phyloP scores from a whole-genome alignment of 768 basidiomycete genomes.

The Floccularia luteovirens region DNA sequence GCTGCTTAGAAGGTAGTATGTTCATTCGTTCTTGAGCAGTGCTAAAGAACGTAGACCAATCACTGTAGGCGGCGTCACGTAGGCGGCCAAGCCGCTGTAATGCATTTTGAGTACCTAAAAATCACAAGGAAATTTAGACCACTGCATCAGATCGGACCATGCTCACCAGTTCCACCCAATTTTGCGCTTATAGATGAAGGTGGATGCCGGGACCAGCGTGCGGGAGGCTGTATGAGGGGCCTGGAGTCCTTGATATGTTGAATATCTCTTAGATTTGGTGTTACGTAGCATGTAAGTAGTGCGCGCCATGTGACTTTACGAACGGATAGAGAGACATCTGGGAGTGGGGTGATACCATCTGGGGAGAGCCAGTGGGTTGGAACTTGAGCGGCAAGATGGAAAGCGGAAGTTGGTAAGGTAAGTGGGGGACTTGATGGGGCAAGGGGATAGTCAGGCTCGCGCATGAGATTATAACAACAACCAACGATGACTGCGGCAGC shows the following conservation, averaged over 20 bases:
- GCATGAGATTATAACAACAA: constrained; percentile 75
- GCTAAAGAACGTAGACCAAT: constrained; percentile 39
- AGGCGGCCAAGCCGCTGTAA: constrained; percentile 42
- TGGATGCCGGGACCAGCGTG: neutral
- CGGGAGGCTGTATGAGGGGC: too few species aligned
- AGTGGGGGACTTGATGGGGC: constrained; percentile 22
- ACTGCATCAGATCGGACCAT: too few species aligned
- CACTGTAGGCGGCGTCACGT: constrained; percentile 37
- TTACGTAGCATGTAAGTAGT: constrained; percentile 24
- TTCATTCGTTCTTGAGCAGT: constrained; percentile 18
- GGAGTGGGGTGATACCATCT: constrained; percentile 8
- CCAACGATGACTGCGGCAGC: constrained; percentile 57
- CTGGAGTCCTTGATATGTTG: too few species aligned
- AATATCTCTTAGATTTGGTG: constrained; percentile 1
- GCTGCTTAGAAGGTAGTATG: constrained; percentile 10
- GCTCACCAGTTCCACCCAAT: neutral
- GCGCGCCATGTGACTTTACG: constrained; percentile 72
- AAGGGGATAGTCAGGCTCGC: constrained; percentile 21
- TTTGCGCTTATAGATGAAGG: neutral
- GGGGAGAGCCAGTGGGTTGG: constrained; percentile 53
- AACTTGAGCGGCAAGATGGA: constrained; percentile 67
- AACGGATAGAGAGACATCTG: constrained; percentile 40
- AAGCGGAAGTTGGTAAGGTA: constrained; percentile 39
- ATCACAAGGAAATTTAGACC: too few species aligned
- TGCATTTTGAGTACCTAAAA: too few species aligned